Evolutionary conservation across 495 filamentous ascomycete species (phyloP).

Genomic region (Penicillium diatomitis): DNA sequence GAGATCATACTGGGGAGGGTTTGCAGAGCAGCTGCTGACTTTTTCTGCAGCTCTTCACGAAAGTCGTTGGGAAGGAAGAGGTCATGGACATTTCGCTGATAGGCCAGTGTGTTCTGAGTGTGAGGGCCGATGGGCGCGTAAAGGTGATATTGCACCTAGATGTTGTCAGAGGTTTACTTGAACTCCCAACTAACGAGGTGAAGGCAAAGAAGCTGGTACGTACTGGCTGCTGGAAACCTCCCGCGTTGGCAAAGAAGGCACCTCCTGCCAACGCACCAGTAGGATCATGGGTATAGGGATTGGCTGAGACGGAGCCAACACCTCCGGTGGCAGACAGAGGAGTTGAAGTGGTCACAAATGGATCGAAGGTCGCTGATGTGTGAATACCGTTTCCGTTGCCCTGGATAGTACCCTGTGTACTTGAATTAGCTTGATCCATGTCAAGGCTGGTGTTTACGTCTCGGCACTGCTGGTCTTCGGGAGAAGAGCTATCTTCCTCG

Average conservation of each 20-base stretch:
- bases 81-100: slow-evolving; percentile 78
- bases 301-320: slow-evolving; percentile 43
- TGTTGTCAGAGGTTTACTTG: too few relatives aligned
- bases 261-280: slow-evolving; percentile 38
- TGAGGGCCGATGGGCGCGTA: slow-evolving; percentile 84
- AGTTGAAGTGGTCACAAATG: slow-evolving; percentile 49
- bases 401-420: slow-evolving; percentile 27
- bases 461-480: background rate
- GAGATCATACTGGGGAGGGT: slow-evolving; percentile 62
- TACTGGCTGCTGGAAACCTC: slow-evolving; percentile 59
- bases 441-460: slow-evolving; percentile 3
- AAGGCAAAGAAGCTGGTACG: slow-evolving; percentile 10
- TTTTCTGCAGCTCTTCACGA: slow-evolving; percentile 82
- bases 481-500: slow-evolving; percentile 7
- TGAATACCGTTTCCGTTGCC: slow-evolving; percentile 33
- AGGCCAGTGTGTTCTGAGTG: slow-evolving; percentile 64
- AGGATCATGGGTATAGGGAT: slow-evolving; percentile 59
- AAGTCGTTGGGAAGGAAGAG: slow-evolving; percentile 81
- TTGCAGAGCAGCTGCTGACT: slow-evolving; percentile 75
- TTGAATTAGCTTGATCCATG: slow-evolving; percentile 15
- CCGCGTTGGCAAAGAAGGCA: slow-evolving; percentile 47
- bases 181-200: too few relatives aligned
- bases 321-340: slow-evolving; percentile 42
- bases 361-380: slow-evolving; percentile 40
- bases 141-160: slow-evolving; percentile 76